Conservation (phyloP, 306 rosid species). For the Quercus glauca region DNA sequence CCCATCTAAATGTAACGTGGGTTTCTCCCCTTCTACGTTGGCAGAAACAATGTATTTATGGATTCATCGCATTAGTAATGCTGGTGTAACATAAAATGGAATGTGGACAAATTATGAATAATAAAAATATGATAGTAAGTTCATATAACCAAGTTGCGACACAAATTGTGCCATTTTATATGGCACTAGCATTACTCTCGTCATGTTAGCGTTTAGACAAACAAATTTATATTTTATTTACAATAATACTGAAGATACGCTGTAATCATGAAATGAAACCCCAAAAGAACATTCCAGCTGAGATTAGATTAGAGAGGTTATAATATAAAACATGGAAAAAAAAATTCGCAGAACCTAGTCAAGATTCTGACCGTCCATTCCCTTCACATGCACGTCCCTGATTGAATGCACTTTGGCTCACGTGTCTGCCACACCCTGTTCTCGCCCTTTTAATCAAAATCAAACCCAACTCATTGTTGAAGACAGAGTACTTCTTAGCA, state of each 20-base stretch:
- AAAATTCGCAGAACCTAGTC: constrained; percentile 35
- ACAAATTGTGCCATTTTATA: no score
- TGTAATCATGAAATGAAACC: neutral
- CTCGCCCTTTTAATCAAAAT: constrained; percentile 30
- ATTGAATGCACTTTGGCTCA: constrained; percentile 46
- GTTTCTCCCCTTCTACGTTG: neutral
- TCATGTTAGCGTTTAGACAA: neutral
- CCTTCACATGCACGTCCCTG: constrained; percentile 55
- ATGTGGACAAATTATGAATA: no score
- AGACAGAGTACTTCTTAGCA: no score
- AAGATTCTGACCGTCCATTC: constrained; percentile 25
- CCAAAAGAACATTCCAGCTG: constrained; percentile 54
- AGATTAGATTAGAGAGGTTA: constrained; percentile 10
- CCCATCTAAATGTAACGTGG: neutral
- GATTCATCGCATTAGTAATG: neutral
- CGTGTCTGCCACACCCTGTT: constrained; percentile 49
- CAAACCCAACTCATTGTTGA: neutral
- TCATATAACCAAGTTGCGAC: accelerated
- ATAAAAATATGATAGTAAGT: no score
- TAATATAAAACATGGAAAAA: neutral
- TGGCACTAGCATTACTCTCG: no score
- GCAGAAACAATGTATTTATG: neutral
- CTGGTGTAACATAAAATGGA: no score
- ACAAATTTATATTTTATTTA: neutral
- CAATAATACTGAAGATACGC: neutral